Evolutionary conservation across 148 eudicot species (phyloP), one percentile per base, ranked within the genome.

Genomic region (Rhododendron vialii): DNA sequence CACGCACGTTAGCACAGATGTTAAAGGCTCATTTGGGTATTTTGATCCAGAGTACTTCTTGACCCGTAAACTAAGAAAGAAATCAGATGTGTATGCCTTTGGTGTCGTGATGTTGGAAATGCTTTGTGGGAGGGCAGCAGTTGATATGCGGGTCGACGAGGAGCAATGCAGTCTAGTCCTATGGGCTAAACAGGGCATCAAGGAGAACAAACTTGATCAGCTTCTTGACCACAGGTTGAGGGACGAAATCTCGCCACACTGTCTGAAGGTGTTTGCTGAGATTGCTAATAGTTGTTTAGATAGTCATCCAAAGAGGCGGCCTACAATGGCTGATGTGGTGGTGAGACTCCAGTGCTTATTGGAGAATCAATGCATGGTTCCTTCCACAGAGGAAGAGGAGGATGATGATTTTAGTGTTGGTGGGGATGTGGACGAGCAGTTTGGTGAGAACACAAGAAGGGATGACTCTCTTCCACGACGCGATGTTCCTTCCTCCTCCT

Each of bases 311-410:
- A 63, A 63, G 28, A 28, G 71, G n/a, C 71, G 71, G 22, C 71
- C 71, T 63, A 63, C 71, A 2, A 91, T 63, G 71, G 71, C 71
- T 63, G 71, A 63, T 63, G 71, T 63, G 30, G 71, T 63, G 30
- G 71, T n/a, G 30, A 63, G 28, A 2, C 71, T 63, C 3, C 30
- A n/a, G 30, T n/a, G 69, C 69, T 63, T n/a, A n/a, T 24, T 63
- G 1, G 67, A 61, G 67, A 61, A 24, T 22, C 67, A 61, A 24
- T 22, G 28, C 28, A 61, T 61, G 11, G 67, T 61, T 24, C 67
- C 67, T 61, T 61, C 67, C n/a, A 5, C 7, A 24, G 67, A 61
- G n/a, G 67, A 22, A 24, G 67, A 24, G 11, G 67, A 61, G 11
- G 67, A 24, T 0, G 67, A 20, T 1, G 67, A 61, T 61, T 61